Base-by-base conservation (phyloP, 208 protist genomes). In the Crithidia bombi region DNA sequence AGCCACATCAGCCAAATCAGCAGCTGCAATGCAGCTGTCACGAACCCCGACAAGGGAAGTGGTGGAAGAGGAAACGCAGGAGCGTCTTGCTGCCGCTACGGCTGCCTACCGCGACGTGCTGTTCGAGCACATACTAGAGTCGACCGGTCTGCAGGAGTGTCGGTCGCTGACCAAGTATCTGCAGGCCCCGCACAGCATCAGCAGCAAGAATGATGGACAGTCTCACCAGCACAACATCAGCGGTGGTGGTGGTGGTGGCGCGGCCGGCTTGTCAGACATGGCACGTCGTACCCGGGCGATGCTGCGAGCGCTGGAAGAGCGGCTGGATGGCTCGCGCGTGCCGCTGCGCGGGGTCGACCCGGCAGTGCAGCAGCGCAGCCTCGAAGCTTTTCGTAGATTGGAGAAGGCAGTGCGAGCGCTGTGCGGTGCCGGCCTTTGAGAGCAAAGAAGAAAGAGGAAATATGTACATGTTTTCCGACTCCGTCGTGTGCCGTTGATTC, bases 71-170 rank as follows among this genome's bases (percentile, higher is more conserved):
- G 62, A 59, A 17, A 75, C 65, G 12, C 77, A 83, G 68, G 39
- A 50, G 39, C 81, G 69, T 0, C 62, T 83, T 17, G 51, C 59
- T 0, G 73, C 69, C 10, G 81, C 81, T 11, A 87, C 81, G 26
- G 73, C 68, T 43, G 68, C 77, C 0, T 87, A 83, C 57, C 57
- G 81, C 1, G 78, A 87, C 58, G 73, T 81, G 6, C 66, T 87
- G 14, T 80, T 65, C 51, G 50, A 72, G 21, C 77, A 87, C 36
- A 87, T 87, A 54, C 52, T 83, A 2, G 77, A 87, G 21, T 62
- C 71, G 15, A 79, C 44, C 12, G 61, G 64, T 0, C 52, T 83
- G 39, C 43, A 67, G 49, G 33, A 49, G 3, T 62, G 41, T 17
- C 47, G 39, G 0, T 47, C 69, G 35, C 51, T 82, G 30, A 3